phyloP scores from a whole-genome alignment of 768 basidiomycete genomes.

The Cystobasidium ongulense region DNA sequence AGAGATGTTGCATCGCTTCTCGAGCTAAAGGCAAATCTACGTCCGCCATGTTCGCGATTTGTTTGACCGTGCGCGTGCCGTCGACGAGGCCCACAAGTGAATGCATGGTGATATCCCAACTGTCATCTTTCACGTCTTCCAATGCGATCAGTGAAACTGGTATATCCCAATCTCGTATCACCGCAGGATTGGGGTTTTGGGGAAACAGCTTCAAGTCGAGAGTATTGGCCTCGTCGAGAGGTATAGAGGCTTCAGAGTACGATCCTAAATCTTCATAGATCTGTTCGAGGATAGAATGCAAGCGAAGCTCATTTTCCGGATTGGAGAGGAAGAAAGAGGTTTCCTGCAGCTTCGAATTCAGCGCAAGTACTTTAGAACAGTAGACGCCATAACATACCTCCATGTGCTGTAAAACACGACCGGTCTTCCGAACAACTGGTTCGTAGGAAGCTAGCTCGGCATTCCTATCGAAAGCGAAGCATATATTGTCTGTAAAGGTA shows the following conservation, averaged over 20 bases:
- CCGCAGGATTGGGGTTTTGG: slow-evolving; percentile 86
- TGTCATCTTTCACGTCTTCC: slow-evolving; percentile 68
- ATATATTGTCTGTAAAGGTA: slow-evolving; percentile 56
- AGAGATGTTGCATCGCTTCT: slow-evolving; percentile 77
- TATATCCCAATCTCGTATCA: slow-evolving; percentile 89
- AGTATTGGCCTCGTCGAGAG: slow-evolving; percentile 79
- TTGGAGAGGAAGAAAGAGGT: slow-evolving; percentile 71
- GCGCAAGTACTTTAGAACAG: not conserved
- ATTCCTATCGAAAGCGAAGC: slow-evolving; percentile 86
- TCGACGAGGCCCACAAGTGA: slow-evolving; percentile 73
- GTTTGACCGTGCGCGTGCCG: slow-evolving; percentile 80
- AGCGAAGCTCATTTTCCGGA: slow-evolving; percentile 57
- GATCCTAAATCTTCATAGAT: slow-evolving; percentile 95
- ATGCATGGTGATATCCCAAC: slow-evolving; percentile 92
- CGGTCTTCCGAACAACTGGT: slow-evolving; percentile 87
- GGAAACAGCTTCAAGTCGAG: slow-evolving; percentile 94
- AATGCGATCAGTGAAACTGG: slow-evolving; percentile 82
- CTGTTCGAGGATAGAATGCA: slow-evolving; percentile 83
- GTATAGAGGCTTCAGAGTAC: slow-evolving; percentile 89
- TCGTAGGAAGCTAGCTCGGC: slow-evolving; percentile 94
- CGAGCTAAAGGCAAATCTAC: slow-evolving; percentile 74
- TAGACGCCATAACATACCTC: slow-evolving; percentile 57
- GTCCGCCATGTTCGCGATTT: slow-evolving; percentile 83
- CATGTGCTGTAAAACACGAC: slow-evolving; percentile 73
- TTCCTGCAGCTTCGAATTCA: slow-evolving; percentile 58